These are phyloP conservation scores for Ophiostoma piceae DNA, from an alignment of 2,329 filamentous ascomycete species.

Conservation along the genomic window DNA sequence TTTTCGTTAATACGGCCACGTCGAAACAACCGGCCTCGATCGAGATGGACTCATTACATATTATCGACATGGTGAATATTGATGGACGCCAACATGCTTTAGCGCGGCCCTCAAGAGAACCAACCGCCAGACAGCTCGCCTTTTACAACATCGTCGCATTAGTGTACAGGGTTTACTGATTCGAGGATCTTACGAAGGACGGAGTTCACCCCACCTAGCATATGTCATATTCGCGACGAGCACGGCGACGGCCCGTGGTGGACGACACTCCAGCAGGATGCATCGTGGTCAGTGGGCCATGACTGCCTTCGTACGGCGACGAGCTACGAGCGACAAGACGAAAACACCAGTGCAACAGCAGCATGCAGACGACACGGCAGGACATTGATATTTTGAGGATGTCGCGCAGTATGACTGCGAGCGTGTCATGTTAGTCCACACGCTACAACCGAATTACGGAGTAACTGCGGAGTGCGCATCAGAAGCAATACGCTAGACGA, in stretches of 20 bases:
- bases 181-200: not conserved
- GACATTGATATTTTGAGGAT: not conserved
- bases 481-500: not conserved
- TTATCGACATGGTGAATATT: not conserved
- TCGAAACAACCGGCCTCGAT: not conserved
- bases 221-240: not conserved
- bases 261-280: not conserved
- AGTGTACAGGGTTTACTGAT: not conserved
- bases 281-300: not conserved
- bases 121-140: not conserved
- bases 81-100: not conserved
- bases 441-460: not conserved
- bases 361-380: not conserved
- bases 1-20: not conserved
- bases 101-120: not conserved
- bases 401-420: not conserved
- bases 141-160: not conserved
- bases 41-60: not conserved
- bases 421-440: not conserved
- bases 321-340: not conserved
- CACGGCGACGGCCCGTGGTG: not conserved
- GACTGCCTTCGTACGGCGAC: not conserved
- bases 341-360: not conserved
- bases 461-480: not conserved
- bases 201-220: not conserved